Evolutionary conservation across 2,329 filamentous ascomycete species (phyloP).

Genomic region (Ophiostoma fasciatum): DNA sequence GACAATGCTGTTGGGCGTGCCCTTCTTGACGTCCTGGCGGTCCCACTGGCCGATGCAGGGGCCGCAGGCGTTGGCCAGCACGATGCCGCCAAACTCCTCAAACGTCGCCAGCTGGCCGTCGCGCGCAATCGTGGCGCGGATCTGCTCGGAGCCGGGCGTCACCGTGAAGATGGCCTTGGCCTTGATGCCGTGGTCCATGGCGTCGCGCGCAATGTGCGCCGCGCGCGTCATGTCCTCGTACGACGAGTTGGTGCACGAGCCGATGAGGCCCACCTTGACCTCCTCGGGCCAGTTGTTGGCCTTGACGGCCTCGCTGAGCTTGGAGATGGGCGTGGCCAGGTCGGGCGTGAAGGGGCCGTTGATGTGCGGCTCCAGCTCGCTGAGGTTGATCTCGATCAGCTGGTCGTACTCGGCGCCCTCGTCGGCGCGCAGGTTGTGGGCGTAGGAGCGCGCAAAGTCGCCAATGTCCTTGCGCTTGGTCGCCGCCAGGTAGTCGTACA

Average conservation of each 20-base stretch:
- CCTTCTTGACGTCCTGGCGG: slow-evolving; percentile 85
- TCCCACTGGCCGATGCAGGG: slow-evolving; percentile 95
- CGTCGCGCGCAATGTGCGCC: slow-evolving; percentile 81
- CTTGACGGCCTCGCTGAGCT: slow-evolving; percentile 90
- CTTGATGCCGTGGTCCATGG: slow-evolving; percentile 84
- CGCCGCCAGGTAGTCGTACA: slow-evolving; percentile 87
- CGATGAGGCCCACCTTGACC: slow-evolving; percentile 91
- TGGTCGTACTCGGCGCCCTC: slow-evolving; percentile 91
- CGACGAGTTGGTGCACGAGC: slow-evolving; percentile 89
- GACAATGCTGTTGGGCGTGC: slow-evolving; percentile 88
- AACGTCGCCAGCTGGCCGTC: slow-evolving; percentile 89
- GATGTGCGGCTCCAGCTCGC: slow-evolving; percentile 90
- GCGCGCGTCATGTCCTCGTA: slow-evolving; percentile 87
- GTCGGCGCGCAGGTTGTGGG: slow-evolving; percentile 73
- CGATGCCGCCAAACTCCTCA: slow-evolving; percentile 88
- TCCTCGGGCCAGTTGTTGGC: slow-evolving; percentile 93
- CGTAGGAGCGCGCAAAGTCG: slow-evolving; percentile 75
- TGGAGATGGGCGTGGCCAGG: slow-evolving; percentile 92
- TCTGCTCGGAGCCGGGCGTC: slow-evolving; percentile 93
- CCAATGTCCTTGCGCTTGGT: slow-evolving; percentile 87
- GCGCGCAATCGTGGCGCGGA: slow-evolving; percentile 79
- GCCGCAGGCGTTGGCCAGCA: slow-evolving; percentile 90
- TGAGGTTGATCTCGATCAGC: slow-evolving; percentile 90
- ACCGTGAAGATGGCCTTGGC: slow-evolving; percentile 87
- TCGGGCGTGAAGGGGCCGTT: slow-evolving; percentile 99